Percentiles rank a stretch among this genome's conserved stretches.
Evolutionary conservation across 2,329 filamentous ascomycete genomes (phyloP).

Genomic region (Microsporum audouinii): DNA sequence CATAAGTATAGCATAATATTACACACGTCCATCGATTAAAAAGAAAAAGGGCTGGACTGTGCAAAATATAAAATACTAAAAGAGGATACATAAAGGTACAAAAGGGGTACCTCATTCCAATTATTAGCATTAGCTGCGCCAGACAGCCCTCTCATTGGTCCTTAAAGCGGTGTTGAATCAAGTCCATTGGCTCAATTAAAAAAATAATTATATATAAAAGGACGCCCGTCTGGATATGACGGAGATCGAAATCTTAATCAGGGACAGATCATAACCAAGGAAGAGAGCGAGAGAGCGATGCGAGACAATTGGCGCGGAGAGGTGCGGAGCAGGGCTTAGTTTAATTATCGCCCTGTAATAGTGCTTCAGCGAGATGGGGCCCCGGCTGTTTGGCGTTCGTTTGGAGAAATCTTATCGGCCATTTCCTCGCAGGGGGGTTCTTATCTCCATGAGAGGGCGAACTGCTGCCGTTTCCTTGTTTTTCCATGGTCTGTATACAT

Average conservation of each 20-base stretch:
- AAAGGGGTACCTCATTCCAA: neutral
- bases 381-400: neutral
- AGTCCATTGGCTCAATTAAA: neutral
- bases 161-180: neutral
- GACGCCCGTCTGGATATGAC: neutral
- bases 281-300: neutral
- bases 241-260: neutral
- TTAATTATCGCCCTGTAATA: neutral
- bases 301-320: neutral
- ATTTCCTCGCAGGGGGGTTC: neutral
- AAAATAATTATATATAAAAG: neutral
- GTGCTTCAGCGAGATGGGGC: neutral
- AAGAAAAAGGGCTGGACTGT: neutral
- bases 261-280: neutral
- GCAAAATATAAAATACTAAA: neutral
- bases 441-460: neutral
- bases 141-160: neutral
- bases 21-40: neutral
- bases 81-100: neutral
- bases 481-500: neutral
- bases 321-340: neutral
- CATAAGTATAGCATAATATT: neutral
- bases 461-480: neutral
- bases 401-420: slow-evolving; percentile 1
- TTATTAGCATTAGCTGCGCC: neutral